phyloP scores from a whole-genome alignment of 2,329 filamentous ascomycete genomes.

The Talaromyces sp. region DNA sequence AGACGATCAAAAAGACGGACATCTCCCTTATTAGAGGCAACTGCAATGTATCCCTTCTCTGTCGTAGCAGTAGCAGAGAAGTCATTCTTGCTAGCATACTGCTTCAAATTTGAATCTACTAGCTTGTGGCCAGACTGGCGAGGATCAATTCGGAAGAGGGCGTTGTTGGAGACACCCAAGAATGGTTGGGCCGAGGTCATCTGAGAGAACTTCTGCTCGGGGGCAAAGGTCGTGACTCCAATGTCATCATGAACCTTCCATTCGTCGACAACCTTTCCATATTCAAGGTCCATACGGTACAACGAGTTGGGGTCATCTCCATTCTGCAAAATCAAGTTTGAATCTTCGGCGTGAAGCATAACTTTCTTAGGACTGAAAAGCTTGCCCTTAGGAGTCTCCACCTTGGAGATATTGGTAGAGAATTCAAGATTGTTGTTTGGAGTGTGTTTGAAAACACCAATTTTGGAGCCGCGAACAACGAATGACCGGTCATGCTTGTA shows the following conservation, averaged over 20 bases:
- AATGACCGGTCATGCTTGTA: constrained; percentile 97
- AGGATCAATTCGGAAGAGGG: constrained; percentile 89
- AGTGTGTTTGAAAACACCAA: constrained; percentile 97
- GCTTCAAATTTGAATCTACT: constrained; percentile 87
- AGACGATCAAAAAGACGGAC: constrained; percentile 94
- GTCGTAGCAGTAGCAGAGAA: constrained; percentile 94
- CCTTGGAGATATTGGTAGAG: constrained; percentile 93
- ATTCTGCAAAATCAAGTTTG: constrained; percentile 85
- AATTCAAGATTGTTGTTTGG: constrained; percentile 90
- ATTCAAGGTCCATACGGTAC: constrained; percentile 96
- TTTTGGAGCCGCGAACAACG: constrained; percentile 94
- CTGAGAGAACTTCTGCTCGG: constrained; percentile 91
- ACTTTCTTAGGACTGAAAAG: constrained; percentile 93
- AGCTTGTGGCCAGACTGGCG: constrained; percentile 87
- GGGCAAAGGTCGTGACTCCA: constrained; percentile 83
- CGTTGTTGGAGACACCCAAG: constrained; percentile 86
- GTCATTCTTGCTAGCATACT: constrained; percentile 94
- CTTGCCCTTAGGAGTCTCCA: constrained; percentile 80
- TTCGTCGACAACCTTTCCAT: constrained; percentile 95
- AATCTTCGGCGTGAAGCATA: constrained; percentile 89
- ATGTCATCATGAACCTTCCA: constrained; percentile 99
- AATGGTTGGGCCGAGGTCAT: constrained; percentile 96
- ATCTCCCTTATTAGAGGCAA: constrained; percentile 96
- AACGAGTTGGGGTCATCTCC: constrained; percentile 78
- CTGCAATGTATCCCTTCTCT: constrained; percentile 92